Evolutionary conservation across 164 flowering plant genomes (phyloP), one percentile per base, ranked within the genome.

Genomic region (Protea cynaroides): DNA sequence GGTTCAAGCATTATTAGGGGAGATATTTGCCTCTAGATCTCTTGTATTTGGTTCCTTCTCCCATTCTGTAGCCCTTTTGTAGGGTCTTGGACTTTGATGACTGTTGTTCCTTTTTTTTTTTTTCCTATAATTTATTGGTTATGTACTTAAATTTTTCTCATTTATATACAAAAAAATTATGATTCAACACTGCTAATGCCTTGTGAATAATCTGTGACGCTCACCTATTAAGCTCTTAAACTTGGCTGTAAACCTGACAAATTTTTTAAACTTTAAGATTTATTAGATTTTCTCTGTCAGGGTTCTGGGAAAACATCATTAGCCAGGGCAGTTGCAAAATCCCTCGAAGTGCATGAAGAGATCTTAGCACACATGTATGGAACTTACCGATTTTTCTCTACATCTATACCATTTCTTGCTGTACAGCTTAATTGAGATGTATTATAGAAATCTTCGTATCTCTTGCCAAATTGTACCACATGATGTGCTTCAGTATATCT

Each of bases 261-360:
- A 11, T 15, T 57, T 25, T 21, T n/a, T n/a, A 43, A 38, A 18
- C 37, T 14, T 50, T 56, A 56, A 58, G 54, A 53, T 2, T 29
- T 25, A 38, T 58, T 43, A 29, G 25, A 12, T 10, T 17, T 40
- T 6, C 4, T 54, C 56, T 70, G 0, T 51, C 74, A 93, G 96
- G 99, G 99, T 68, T 95, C 96, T 73, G 99, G 97, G 64, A 95
- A 95, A 81, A 86, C 97, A 43, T 73, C 71, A 65, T 71, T 95
- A 65, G 83, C 86, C 47, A 80, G 72, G 77, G 87, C 88, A 68
- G 86, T 82, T 77, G 89, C 94, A 64, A 88, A 83, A 73, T 79
- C 75, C 54, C 73, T 89, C 60, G 85, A 86, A 77, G 84, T 74
- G 69, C 74, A 80, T 63, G 65, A 70, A 70, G 86, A 79, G 47